Percentiles rank a stretch among this genome's conserved stretches.
These are phyloP conservation scores for Talaromyces sp. DNA, from an alignment of 2,329 filamentous ascomycete genomes.

Conservation along the genomic window DNA sequence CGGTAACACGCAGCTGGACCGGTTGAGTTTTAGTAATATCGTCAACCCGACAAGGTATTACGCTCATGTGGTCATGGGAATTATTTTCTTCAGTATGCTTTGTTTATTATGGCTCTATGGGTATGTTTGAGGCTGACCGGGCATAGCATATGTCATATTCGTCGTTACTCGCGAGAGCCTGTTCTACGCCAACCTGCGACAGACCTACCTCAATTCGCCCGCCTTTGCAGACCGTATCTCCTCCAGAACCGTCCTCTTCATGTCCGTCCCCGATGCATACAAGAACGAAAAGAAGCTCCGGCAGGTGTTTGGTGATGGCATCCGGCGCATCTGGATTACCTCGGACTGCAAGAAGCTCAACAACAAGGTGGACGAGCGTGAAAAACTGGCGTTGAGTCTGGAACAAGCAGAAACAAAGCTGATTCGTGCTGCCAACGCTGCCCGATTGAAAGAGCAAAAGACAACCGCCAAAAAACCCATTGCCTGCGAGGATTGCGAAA, in stretches of 20 bases:
- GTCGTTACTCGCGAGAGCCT: slow-evolving; percentile 81
- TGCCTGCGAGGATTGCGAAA: slow-evolving; percentile 24
- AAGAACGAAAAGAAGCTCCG: slow-evolving; percentile 69
- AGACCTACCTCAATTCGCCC: slow-evolving; percentile 84
- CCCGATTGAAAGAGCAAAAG: slow-evolving; percentile 57
- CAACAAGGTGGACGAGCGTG: slow-evolving; percentile 71
- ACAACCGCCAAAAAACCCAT: slow-evolving; percentile 16
- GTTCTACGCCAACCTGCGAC: slow-evolving; percentile 84
- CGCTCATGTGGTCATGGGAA: slow-evolving; percentile 71
- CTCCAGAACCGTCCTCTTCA: slow-evolving; percentile 81
- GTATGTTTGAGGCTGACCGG: not conserved
- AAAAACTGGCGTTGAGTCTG: slow-evolving; percentile 70
- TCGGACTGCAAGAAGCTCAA: slow-evolving; percentile 71
- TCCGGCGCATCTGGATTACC: slow-evolving; percentile 79
- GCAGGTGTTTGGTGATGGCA: slow-evolving; percentile 73
- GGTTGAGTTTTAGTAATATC: slow-evolving; percentile 76
- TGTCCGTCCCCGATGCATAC: slow-evolving; percentile 73
- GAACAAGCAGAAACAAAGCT: slow-evolving; percentile 85
- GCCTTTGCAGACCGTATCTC: slow-evolving; percentile 80
- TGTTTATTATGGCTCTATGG: not conserved
- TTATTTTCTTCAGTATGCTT: slow-evolving; percentile 64
- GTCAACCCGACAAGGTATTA: slow-evolving; percentile 61
- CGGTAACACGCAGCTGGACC: slow-evolving; percentile 62
- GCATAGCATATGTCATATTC: slow-evolving; percentile 69
- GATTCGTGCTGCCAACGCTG: slow-evolving; percentile 70